A percentile compares a stretch with the other conserved stretches of the same genome.
Evolutionary conservation across 192 early-diverging fungal species (phyloP).

Genomic region (Coemansia sp.): DNA sequence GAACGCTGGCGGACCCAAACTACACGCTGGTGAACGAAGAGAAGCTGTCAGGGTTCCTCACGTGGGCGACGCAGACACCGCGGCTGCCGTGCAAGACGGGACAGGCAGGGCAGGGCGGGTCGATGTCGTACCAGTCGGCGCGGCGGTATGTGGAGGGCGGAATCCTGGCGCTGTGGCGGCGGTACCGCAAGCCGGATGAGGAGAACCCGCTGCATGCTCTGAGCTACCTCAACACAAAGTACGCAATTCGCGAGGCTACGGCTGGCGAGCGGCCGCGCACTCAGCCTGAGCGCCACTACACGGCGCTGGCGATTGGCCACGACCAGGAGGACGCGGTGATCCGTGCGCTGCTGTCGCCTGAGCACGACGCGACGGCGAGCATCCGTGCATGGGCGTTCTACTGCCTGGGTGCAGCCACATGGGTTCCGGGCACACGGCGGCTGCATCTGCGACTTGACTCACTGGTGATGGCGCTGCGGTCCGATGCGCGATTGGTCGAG

Average conservation of each 20-base stretch:
- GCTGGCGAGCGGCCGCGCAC: constrained; percentile 38
- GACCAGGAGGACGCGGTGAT: constrained; percentile 48
- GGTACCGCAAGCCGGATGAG: constrained; percentile 38
- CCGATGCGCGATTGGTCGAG: constrained; percentile 51
- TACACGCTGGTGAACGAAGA: constrained; percentile 52
- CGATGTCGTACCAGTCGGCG: constrained; percentile 56
- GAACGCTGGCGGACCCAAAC: constrained; percentile 48
- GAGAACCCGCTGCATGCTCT: constrained; percentile 55
- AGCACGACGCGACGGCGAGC: constrained; percentile 24
- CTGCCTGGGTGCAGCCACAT: constrained; percentile 50
- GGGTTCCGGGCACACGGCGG: constrained; percentile 47
- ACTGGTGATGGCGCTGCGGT: constrained; percentile 45
- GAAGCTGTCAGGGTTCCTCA: constrained; percentile 54
- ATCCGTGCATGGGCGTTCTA: constrained; percentile 52
- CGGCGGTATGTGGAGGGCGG: constrained; percentile 55
- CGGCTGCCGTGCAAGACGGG: constrained; percentile 54
- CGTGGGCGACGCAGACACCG: constrained; percentile 54
- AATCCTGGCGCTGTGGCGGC: constrained; percentile 55
- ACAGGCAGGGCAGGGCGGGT: constrained; percentile 38
- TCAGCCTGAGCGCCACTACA: constrained; percentile 42
- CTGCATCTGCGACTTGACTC: constrained; percentile 53
- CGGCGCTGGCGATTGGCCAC: constrained; percentile 26
- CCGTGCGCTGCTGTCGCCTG: constrained; percentile 27
- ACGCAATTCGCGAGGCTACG: constrained; percentile 55
- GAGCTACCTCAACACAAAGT: constrained; percentile 55